Base-by-base conservation (phyloP, 2,329 filamentous ascomycete species). In the Passalora sequoiae region DNA sequence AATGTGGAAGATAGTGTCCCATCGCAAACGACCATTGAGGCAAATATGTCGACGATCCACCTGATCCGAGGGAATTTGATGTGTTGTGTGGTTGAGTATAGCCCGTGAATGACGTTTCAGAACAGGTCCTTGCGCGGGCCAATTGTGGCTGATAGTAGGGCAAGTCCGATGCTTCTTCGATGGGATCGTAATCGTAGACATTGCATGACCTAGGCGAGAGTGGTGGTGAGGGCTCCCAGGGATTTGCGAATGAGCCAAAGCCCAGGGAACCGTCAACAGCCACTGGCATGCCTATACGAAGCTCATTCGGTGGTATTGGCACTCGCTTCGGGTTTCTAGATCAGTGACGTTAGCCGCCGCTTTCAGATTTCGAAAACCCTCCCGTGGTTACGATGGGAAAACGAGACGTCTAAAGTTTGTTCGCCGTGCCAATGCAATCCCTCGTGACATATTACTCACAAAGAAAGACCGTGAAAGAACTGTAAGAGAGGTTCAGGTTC, bases 71-170 rank as follows among this genome's bases (percentile, higher is more conserved):
- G 6, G 50, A 54, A 21, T 46, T 27, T 5, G 50, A 42, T 3
- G 35, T 22, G 17, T 38, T 42, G n/a, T 47, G 20, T 4, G 40
- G 36, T 15, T 41, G 37, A 17, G 39, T 25, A 19, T 38, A 38
- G 13, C 36, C 38, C 9, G 39, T 28, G 12, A 46, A 40, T 3
- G 42, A 38, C 17, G 41, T 42, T 17, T 25, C 43, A 6, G 48
- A 52, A 4, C 27, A 22, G 30, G 45, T 38, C 20, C 44, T 45
- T 6, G 40, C 29, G 17, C 45, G 44, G 10, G 39, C 17, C 19
- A 33, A 37, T 16, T 47, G 43, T 20, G 47, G 44, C 42, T 54
- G 53, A 41, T 46, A 54, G 33, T 55, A 58, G 16, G 50, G 45
- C 33, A 25, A 20, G 15, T 44, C 45, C 10, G 31, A 31, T n/a